Base-by-base conservation (phyloP, 2,329 filamentous ascomycete species). In the Furcasterigmium furcatum region DNA sequence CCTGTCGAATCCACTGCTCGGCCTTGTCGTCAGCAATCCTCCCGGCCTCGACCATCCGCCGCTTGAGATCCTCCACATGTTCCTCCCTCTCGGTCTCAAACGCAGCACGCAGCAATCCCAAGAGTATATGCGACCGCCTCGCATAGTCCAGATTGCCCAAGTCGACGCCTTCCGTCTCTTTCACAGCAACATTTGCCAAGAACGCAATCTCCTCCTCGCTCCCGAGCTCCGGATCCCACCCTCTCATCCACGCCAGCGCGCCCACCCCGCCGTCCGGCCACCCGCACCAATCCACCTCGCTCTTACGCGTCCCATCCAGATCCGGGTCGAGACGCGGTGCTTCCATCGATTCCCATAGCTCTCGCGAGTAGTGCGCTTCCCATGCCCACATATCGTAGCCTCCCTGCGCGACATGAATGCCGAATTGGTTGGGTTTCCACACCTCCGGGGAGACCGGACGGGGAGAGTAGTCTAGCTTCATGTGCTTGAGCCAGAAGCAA, bases 201-300 rank as follows among this genome's bases (percentile, higher is more conserved):
- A 54, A 54, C n/a, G 43, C 42, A 22, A 51, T 21, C 43, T 52
- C 50, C 44, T 54, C 50, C 22, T 48, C 50, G 44, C 50, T 54
- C 16, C 48, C 50, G 4, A 54, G n/a, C 30, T 53, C 48, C 5
- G 42, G 45, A 34, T 48, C 45, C 48, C 48, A 54, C 12, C 52
- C 48, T 30, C 48, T 38, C 13, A 4, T 4, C 21, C 36, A 45
- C 35, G 43, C 34, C 35, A 25, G 9, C 13, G 4, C 16, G 13
- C 39, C 34, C 18, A 41, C 29, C 4, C 43, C 40, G 9, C 43
- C 48, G 39, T 48, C 50, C 5, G 47, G 47, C 47, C 40, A 41
- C 12, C 41, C 48, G 19, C 49, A 52, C 38, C 22, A 46, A 9
- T 27, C n/a, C 5, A 52, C 21, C 38, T 48, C 45, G 18, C 42